Conservation (phyloP, 345 rosid species). For the Sapria himalayana region DNA sequence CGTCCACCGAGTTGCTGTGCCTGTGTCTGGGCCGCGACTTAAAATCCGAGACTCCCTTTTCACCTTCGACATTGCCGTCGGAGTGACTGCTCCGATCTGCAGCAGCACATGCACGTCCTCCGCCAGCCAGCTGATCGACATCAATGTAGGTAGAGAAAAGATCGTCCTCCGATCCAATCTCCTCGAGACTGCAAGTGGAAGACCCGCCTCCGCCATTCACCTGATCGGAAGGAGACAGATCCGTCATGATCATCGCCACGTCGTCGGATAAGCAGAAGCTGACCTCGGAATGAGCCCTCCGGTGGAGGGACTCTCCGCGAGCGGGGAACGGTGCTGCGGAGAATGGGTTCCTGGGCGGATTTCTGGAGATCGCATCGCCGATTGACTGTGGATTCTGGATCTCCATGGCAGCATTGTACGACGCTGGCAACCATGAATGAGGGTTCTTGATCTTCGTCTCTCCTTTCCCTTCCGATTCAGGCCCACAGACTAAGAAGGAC, state of each 20-base stretch:
- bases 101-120: neutral
- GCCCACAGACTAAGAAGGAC: too few relatives aligned
- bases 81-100: neutral
- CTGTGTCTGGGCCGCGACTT: constrained; percentile 40
- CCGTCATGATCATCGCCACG: constrained; percentile 37
- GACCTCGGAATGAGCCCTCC: constrained; percentile 67
- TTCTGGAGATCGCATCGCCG: too few relatives aligned
- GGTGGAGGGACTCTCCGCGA: constrained; percentile 28
- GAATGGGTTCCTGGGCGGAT: too few relatives aligned
- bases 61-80: constrained; percentile 5
- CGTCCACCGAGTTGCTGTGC: constrained; percentile 68
- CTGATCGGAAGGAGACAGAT: constrained; percentile 33
- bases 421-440: too few relatives aligned
- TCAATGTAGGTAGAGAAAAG: constrained; percentile 63
- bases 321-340: neutral
- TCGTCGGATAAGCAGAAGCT: constrained; percentile 66
- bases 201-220: constrained; percentile 15
- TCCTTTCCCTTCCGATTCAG: too few relatives aligned
- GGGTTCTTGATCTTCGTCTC: too few relatives aligned
- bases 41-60: constrained; percentile 5
- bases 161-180: constrained; percentile 67
- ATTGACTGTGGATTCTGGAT: too few relatives aligned
- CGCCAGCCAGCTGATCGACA: constrained; percentile 27
- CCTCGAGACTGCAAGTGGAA: constrained; percentile 25
- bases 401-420: too few relatives aligned